Conservation (phyloP, 306 rosid species). For the Casuarina equisetifolia region DNA sequence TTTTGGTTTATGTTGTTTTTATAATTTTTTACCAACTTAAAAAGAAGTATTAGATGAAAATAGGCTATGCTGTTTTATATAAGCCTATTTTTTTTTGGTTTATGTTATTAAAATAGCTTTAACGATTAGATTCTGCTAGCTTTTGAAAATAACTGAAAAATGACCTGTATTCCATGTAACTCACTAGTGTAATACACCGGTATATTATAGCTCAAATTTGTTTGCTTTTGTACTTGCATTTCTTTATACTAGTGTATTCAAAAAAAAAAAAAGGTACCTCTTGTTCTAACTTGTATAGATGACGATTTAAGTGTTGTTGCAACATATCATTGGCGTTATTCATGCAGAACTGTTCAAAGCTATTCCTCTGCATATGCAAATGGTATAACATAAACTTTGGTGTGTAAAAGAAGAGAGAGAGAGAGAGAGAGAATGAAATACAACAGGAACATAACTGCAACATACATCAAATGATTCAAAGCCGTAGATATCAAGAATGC, state of each 20-base stretch:
- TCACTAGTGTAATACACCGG: neutral
- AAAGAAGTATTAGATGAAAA: too few species aligned
- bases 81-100: too few species aligned
- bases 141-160: neutral
- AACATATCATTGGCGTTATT: slow-evolving; percentile 97
- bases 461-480: slow-evolving; percentile 97
- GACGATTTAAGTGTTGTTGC: slow-evolving; percentile 98
- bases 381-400: slow-evolving; percentile 14
- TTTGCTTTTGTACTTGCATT: slow-evolving; percentile 20
- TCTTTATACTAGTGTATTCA: neutral
- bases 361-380: slow-evolving; percentile 67
- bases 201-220: neutral
- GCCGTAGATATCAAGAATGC: slow-evolving; percentile 98
- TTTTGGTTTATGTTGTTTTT: too few species aligned
- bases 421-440: neutral
- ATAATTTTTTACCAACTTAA: too few species aligned
- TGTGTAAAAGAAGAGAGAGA: slow-evolving; percentile 9
- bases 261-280: slow-evolving; percentile 59
- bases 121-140: neutral
- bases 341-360: slow-evolving; percentile 98
- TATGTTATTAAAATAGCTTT: neutral
- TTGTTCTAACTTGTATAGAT: slow-evolving; percentile 94
- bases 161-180: neutral
- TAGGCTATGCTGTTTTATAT: too few species aligned
- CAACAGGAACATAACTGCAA: slow-evolving; percentile 21